Conservation (phyloP, 331 rosid genomes). For the Malus hybrid region DNA sequence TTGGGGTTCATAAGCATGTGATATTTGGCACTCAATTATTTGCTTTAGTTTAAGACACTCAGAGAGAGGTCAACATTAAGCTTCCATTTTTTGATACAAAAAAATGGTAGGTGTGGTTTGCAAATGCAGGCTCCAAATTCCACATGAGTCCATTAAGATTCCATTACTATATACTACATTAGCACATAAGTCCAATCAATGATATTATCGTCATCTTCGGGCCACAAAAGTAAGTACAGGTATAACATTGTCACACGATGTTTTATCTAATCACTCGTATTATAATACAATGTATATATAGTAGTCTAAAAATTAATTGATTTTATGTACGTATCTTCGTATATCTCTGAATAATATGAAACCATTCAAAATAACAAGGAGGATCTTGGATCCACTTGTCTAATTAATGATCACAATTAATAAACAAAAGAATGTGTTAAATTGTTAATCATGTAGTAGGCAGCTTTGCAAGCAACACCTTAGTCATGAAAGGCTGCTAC, state of each 20-base stretch:
- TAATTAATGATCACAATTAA: neutral
- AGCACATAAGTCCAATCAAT: too few species aligned
- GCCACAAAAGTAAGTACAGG: neutral
- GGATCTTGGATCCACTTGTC: neutral
- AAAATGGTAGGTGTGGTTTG: slow-evolving; percentile 1
- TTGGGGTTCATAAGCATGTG: neutral
- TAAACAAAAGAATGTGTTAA: neutral
- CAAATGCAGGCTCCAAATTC: neutral
- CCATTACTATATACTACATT: too few species aligned
- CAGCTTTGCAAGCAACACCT: neutral
- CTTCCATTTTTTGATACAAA: neutral
- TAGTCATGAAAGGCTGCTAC: neutral
- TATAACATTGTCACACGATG: neutral
- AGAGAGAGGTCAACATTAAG: neutral
- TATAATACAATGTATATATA: too few species aligned
- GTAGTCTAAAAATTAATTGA: too few species aligned
- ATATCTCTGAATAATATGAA: neutral
- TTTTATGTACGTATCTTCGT: neutral
- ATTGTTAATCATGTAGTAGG: neutral
- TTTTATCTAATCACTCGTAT: neutral
- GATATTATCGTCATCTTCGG: too few species aligned
- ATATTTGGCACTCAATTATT: neutral
- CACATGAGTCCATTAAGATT: neutral
- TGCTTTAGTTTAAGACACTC: neutral
- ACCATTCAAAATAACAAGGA: neutral